Percentiles rank a stretch among this genome's conserved stretches.
phyloP scores from a whole-genome alignment of 331 rosid species.

The Acacia concinna region DNA sequence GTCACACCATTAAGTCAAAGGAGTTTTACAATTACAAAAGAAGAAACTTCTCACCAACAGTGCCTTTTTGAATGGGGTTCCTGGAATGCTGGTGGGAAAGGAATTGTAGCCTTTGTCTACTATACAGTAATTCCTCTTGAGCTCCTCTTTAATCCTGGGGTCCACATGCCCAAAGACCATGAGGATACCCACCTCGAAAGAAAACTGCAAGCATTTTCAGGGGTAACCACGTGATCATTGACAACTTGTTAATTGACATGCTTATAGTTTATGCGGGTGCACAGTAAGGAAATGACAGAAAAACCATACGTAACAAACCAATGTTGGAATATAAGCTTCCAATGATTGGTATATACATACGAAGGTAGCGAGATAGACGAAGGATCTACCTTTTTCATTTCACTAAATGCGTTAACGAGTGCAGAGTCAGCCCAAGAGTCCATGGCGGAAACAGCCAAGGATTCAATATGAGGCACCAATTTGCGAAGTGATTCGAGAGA shows the following conservation, averaged over 20 bases:
- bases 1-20: background rate
- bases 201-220: slow-evolving; percentile 48
- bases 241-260: background rate
- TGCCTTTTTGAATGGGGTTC: slow-evolving; percentile 75
- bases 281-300: slow-evolving; percentile 12
- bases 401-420: slow-evolving; percentile 59
- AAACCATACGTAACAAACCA: background rate
- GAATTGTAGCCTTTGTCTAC: slow-evolving; percentile 84
- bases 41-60: slow-evolving; percentile 42
- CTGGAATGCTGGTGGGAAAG: slow-evolving; percentile 68
- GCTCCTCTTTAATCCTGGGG: slow-evolving; percentile 49
- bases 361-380: background rate
- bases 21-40: too few relatives aligned
- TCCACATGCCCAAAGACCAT: slow-evolving; percentile 69
- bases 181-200: slow-evolving; percentile 81
- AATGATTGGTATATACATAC: slow-evolving; percentile 25
- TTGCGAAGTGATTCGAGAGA: slow-evolving; percentile 52
- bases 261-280: background rate
- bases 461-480: slow-evolving; percentile 59
- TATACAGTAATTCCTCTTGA: slow-evolving; percentile 59
- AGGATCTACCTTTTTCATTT: slow-evolving; percentile 71
- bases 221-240: slow-evolving; percentile 23
- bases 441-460: slow-evolving; percentile 55
- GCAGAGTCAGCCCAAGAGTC: slow-evolving; percentile 51
- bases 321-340: slow-evolving; percentile 11